These are phyloP conservation scores for Podila horticola DNA, from an alignment of 192 early-diverging fungal species.

Conservation along the genomic window DNA sequence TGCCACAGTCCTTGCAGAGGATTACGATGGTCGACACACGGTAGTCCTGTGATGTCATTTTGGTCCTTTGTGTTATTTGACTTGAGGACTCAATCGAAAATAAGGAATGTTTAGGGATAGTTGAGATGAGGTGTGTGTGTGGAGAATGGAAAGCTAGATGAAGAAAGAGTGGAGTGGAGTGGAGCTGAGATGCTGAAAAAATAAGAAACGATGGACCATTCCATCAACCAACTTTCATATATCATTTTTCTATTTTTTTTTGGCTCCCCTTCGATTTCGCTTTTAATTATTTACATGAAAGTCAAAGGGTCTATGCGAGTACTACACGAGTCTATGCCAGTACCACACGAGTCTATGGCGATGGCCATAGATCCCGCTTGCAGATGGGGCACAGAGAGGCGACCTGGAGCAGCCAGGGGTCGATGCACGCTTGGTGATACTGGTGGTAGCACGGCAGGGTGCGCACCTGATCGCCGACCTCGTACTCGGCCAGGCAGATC, in stretches of 20 bases:
- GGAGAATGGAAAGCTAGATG: background rate
- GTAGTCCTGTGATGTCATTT: constrained; percentile 59
- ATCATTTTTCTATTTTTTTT: too few relatives aligned
- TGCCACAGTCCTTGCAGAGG: constrained; percentile 69
- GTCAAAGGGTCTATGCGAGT: background rate
- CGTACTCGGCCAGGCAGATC: constrained; percentile 64
- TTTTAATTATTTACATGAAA: too few relatives aligned
- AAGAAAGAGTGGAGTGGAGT: too few relatives aligned
- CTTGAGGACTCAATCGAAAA: background rate
- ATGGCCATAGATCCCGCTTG: constrained; percentile 48
- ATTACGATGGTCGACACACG: constrained; percentile 65
- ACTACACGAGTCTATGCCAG: background rate
- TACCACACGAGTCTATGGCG: background rate
- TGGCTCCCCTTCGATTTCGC: too few relatives aligned
- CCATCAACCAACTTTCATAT: too few relatives aligned
- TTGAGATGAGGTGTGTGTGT: too few relatives aligned
- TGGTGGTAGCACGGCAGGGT: constrained; percentile 63
- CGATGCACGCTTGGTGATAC: constrained; percentile 65
- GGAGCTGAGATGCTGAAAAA: too few relatives aligned
- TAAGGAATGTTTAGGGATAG: background rate
- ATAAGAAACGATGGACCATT: too few relatives aligned
- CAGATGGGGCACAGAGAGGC: constrained; percentile 65
- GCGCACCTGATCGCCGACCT: constrained; percentile 54
- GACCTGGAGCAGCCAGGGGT: constrained; percentile 59
- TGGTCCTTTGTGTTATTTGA: background rate